Evolutionary conservation across 352 stramenopile species (phyloP).

Genomic region (Plasmopara viticola): DNA sequence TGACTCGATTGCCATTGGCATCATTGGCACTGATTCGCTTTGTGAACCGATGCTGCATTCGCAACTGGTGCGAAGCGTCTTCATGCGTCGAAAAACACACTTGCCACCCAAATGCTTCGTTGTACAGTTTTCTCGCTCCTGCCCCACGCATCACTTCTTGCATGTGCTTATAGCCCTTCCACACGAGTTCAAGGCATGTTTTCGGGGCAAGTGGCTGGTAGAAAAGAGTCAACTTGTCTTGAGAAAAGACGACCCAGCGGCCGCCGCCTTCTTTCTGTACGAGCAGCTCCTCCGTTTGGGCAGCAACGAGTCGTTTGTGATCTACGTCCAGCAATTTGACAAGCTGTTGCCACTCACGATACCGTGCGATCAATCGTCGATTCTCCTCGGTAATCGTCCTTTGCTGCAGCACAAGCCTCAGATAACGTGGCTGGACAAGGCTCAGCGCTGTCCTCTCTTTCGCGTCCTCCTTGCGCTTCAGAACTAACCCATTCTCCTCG

Average conservation of each 20-base stretch:
- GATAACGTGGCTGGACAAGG: constrained; percentile 24
- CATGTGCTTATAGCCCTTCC: constrained; percentile 18
- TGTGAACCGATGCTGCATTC: constrained; percentile 32
- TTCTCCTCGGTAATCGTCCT: constrained; percentile 23
- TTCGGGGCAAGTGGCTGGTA: constrained; percentile 21
- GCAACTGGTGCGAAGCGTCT: constrained; percentile 6
- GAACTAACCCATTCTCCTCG: not conserved
- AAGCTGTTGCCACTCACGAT: constrained; percentile 20
- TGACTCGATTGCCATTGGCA: constrained; percentile 20
- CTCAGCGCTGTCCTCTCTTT: constrained; percentile 5
- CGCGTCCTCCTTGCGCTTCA: not conserved
- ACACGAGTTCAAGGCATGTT: constrained; percentile 20
- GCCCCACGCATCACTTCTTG: constrained; percentile 17
- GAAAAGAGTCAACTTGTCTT: constrained; percentile 23
- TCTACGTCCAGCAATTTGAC: constrained; percentile 21
- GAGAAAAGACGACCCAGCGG: constrained; percentile 19
- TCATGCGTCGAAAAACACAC: constrained; percentile 27
- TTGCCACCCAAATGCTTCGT: constrained; percentile 31
- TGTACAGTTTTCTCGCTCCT: constrained; percentile 18
- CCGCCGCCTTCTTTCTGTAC: constrained; percentile 13
- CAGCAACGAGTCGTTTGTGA: constrained; percentile 10
- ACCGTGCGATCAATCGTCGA: constrained; percentile 17
- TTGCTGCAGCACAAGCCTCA: constrained; percentile 27
- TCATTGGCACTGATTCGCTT: constrained; percentile 27
- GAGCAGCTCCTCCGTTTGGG: constrained; percentile 8